These are phyloP conservation scores for Ilyonectria sp. DNA, from an alignment of 2,329 filamentous ascomycete species.

Conservation along the genomic window DNA sequence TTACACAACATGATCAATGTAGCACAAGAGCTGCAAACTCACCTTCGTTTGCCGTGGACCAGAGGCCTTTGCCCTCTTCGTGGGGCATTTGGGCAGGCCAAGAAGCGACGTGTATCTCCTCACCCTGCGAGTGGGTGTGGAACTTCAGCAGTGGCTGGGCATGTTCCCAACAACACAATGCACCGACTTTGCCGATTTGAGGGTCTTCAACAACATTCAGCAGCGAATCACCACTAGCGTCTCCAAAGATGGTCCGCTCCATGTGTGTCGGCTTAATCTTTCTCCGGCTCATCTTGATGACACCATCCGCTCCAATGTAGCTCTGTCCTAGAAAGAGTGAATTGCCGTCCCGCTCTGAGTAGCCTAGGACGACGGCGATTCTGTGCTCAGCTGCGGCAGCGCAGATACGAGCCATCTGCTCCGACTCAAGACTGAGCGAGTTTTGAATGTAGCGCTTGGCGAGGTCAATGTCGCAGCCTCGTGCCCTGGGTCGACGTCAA, in stretches of 20 bases:
- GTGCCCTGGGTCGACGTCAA: no score
- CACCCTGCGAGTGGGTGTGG: conserved; percentile 56
- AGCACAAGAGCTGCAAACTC: background rate
- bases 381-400: conserved; percentile 49
- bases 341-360: conserved; percentile 55
- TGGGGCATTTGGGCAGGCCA: conserved; percentile 61
- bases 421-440: conserved; percentile 56
- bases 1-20: no score
- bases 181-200: conserved; percentile 57
- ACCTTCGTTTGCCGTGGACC: no score
- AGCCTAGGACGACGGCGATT: conserved; percentile 60
- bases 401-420: conserved; percentile 55
- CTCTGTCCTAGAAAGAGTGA: conserved; percentile 61
- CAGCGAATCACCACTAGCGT: conserved; percentile 56
- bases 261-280: conserved; percentile 68
- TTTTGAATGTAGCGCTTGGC: conserved; percentile 56
- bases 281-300: conserved; percentile 56
- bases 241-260: conserved; percentile 64
- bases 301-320: conserved; percentile 57
- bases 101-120: conserved; percentile 61
- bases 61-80: no score
- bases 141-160: conserved; percentile 63
- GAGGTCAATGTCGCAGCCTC: conserved; percentile 36
- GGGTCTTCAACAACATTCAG: conserved; percentile 55
- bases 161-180: conserved; percentile 65